phyloP scores from a whole-genome alignment of 371 early-diverging fungal genomes.

The Umbelopsis sp. region DNA sequence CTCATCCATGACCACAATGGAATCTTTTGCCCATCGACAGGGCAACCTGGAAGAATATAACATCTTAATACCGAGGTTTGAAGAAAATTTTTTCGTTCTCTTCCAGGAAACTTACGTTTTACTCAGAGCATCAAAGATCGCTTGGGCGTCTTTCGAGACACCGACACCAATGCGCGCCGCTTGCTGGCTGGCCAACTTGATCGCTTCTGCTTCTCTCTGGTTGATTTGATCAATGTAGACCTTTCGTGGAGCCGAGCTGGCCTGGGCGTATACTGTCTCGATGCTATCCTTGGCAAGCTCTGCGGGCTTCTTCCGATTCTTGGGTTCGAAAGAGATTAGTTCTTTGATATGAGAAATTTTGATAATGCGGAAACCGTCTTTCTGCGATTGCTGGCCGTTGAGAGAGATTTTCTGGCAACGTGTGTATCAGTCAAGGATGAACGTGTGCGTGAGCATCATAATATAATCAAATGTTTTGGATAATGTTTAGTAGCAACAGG shows the following conservation, averaged over 20 bases:
- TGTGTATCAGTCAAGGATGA: constrained; percentile 36
- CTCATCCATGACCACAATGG: constrained; percentile 84
- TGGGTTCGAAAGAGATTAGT: constrained; percentile 33
- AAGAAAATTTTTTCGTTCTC: background rate
- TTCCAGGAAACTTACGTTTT: constrained; percentile 64
- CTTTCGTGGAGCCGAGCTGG: constrained; percentile 23
- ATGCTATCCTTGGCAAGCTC: constrained; percentile 24
- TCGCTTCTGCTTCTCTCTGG: constrained; percentile 63
- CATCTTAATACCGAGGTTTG: background rate
- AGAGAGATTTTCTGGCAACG: constrained; percentile 17
- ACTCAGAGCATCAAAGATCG: constrained; percentile 80
- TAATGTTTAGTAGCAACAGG: background rate
- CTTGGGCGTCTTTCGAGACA: constrained; percentile 76
- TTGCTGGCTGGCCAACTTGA: constrained; percentile 58
- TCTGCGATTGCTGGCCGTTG: constrained; percentile 27
- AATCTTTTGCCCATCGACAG: constrained; percentile 79
- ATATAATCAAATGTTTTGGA: background rate
- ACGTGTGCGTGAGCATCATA: background rate
- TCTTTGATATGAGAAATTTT: constrained; percentile 68
- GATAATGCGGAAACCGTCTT: constrained; percentile 54
- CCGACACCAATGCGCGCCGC: constrained; percentile 81
- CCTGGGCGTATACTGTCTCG: background rate
- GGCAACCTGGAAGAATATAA: constrained; percentile 58
- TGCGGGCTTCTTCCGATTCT: constrained; percentile 20
- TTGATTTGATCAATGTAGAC: constrained; percentile 63